Evolutionary conservation across 148 eudicot genomes (phyloP), one percentile per base, ranked within the genome.

Genomic region (Cornus florida): DNA sequence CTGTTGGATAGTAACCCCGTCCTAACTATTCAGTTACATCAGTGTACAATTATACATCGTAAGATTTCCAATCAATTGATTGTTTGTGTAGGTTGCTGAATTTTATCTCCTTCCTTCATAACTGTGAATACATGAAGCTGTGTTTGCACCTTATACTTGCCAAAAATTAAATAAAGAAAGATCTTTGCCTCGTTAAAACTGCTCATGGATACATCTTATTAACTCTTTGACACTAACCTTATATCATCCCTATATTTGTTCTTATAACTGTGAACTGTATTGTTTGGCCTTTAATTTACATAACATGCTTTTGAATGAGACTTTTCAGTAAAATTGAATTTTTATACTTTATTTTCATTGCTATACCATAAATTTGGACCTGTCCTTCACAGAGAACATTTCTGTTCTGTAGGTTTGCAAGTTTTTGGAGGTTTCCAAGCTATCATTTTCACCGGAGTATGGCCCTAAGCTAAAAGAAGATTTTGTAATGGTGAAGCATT

Each of bases 401-500:
- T 77, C 43, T 85, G 33, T 75, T 2, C 56, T 85, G 79, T 67
- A 96, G 99, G 99, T 96, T 22, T 96, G 99, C 87, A 93, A 86
- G 85, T 96, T 96, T 86, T 86, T 96, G 90, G 97, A 93, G 86
- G 99, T 92, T 78, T 96, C 99, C 12, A 96, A 81, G 78, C 79
- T 96, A 87, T 96, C 98, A 41, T 96, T 96, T 90, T 88, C 91
- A 35, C 95, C 97, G 17, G 99, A 96, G 82, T 96, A 96, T 85
- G 99, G 99, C 70, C 93, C 99, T 71, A 96, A 96, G 86, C 94
- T 93, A 73, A 96, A 90, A 85, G 99, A 96, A 86, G 97, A 93
- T 50, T 96, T 81, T 72, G 89, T 96, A 57, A 86, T 91, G 91
- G 99, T 96, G 86, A 93, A 96, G 87, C 99, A 96, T 85, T 83